Evolutionary conservation across 1,284 basidiomycete genomes (phyloP), one percentile per base, ranked within the genome.

Genomic region (Calocybe gambosa): DNA sequence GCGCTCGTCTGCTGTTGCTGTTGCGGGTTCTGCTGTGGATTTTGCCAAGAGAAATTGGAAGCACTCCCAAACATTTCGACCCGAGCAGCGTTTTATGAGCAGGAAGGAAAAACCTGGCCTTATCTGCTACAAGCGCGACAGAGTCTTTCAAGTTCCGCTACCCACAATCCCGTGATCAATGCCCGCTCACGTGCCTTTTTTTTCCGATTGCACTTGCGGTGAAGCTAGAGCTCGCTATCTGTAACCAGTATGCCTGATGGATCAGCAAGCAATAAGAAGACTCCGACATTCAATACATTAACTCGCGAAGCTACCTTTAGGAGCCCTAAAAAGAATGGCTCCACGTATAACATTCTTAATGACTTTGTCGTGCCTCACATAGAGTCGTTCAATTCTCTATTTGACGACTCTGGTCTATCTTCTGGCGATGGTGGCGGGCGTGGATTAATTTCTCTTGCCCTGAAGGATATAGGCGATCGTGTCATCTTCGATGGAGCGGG

Each of bases 381-480:
- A 53, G 89, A 98, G 66, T 93, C 90, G 36, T 99, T 99, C 76
- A 96, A 99, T 65, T 86, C 93, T 9, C 77, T 99, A 25, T 92
- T 96, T 61, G 90, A 95, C 58, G 89, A 91, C 57, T 88, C 83
- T 43, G 85, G 80, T 5, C 62, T 84, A 51, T 82, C 78, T 59
- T 63, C 68, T 39, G 85, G 86, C 5, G 84, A 89, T 53, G 80
- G 81, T 7, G 82, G 90, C 43, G 87, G 85, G 2, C 76, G 75
- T 19, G 96, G 96, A 0, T 65, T 99, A 9, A 67, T 99, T 9
- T 83, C 83, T 47, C 70, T 93, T 12, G 91, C 80, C 6, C 62
- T 98, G 5, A 78, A 84, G 55, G 91, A 97, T 52, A 86, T 99
- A 39, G 86, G 89, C 0, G 82, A 91, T 57, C 87, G 91, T 50